A percentile compares a stretch with the other conserved stretches of the same genome.
phyloP scores from a whole-genome alignment of 257 asterid species.

The Handroanthus guayacan region DNA sequence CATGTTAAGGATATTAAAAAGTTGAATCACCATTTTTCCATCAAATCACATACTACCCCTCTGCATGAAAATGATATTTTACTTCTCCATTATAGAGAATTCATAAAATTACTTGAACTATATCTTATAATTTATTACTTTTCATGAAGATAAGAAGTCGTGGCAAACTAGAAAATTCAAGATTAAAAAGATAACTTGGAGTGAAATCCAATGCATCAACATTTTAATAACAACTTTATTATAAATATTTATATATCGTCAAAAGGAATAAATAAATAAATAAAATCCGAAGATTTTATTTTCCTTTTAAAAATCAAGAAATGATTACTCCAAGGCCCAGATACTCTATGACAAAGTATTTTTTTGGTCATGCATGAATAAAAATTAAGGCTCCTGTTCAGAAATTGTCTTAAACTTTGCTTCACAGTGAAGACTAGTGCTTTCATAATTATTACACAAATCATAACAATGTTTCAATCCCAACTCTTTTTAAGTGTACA shows the following conservation, averaged over 20 bases:
- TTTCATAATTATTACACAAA: slow-evolving; percentile 28
- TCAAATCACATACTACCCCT: no score
- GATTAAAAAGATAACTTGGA: slow-evolving; percentile 29
- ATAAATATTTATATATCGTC: background rate
- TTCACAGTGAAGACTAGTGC: slow-evolving; percentile 39
- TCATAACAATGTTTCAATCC: slow-evolving; percentile 18
- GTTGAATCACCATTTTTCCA: no score
- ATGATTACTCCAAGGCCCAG: slow-evolving; percentile 38
- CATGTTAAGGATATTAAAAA: no score
- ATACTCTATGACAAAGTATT: background rate
- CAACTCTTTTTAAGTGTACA: background rate
- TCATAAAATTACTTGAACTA: background rate
- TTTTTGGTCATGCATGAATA: background rate
- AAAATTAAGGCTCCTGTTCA: slow-evolving; percentile 5
- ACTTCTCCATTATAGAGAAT: background rate
- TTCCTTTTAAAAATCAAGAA: background rate
- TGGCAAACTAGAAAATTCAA: background rate
- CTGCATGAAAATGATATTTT: no score
- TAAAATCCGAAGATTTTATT: background rate
- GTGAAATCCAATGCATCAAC: slow-evolving; percentile 38
- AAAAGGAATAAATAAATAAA: background rate
- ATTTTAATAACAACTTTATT: background rate
- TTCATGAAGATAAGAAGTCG: slow-evolving; percentile 19
- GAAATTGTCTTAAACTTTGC: slow-evolving; percentile 34
- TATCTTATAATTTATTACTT: background rate